Percentiles rank a stretch among this genome's conserved stretches.
Conservation (phyloP, 768 basidiomycete species). For the Dentipellis sp. region DNA sequence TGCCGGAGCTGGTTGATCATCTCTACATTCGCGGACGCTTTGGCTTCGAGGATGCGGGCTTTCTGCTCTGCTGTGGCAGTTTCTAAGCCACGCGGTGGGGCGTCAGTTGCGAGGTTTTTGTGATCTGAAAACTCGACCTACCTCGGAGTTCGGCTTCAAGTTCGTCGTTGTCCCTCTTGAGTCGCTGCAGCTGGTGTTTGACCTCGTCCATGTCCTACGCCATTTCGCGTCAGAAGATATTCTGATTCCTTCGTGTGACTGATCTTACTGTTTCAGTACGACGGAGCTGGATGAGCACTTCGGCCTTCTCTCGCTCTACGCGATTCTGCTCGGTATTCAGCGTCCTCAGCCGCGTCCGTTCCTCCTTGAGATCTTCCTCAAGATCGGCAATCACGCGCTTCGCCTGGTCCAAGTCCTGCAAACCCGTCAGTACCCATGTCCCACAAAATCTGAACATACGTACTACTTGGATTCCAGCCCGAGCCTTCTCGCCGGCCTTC, state of each 20-base stretch:
- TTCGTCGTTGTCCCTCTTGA: slow-evolving; percentile 66
- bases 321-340: slow-evolving; percentile 56
- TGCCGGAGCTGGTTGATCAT: slow-evolving; percentile 69
- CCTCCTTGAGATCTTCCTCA: slow-evolving; percentile 60
- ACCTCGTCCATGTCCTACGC: slow-evolving; percentile 73
- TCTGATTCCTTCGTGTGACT: background rate
- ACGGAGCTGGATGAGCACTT: slow-evolving; percentile 52
- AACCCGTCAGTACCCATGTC: slow-evolving; percentile 2
- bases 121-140: slow-evolving; percentile 21
- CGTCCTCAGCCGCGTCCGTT: slow-evolving; percentile 55
- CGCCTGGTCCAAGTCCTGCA: slow-evolving; percentile 64
- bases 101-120: background rate
- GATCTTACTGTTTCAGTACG: slow-evolving; percentile 59
- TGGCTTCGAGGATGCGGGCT: slow-evolving; percentile 55
- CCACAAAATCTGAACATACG: slow-evolving; percentile 8
- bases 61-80: slow-evolving; percentile 68
- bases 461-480: slow-evolving; percentile 47
- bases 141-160: slow-evolving; percentile 70
- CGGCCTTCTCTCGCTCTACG: slow-evolving; percentile 55
- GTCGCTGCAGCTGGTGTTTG: slow-evolving; percentile 52
- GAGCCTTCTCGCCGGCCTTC: slow-evolving; percentile 38
- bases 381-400: slow-evolving; percentile 57
- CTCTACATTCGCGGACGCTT: slow-evolving; percentile 58
- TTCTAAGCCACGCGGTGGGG: slow-evolving; percentile 24
- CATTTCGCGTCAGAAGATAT: background rate